Conservation (phyloP, 2,329 filamentous ascomycete species). For the Apiospora arundinis region DNA sequence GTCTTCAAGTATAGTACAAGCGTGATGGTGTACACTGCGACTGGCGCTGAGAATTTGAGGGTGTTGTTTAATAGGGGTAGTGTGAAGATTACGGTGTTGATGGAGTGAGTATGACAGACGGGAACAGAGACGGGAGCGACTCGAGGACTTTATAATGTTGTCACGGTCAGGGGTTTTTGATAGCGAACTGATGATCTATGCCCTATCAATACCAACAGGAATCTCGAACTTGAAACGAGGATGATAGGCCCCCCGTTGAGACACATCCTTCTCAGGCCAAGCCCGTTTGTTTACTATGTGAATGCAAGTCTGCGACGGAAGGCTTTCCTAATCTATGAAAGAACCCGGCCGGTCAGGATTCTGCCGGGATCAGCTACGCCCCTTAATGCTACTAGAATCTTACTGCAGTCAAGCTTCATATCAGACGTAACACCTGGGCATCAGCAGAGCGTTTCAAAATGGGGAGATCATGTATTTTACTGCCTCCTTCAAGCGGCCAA, state of each 20-base stretch:
- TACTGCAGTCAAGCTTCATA: background rate
- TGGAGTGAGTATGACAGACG: background rate
- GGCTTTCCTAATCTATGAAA: background rate
- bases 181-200: background rate
- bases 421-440: background rate
- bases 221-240: background rate
- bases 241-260: background rate
- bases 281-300: background rate
- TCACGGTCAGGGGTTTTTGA: background rate
- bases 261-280: background rate
- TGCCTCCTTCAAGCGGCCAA: background rate
- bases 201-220: conserved; percentile 1
- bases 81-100: background rate
- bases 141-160: background rate
- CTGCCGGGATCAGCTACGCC: background rate
- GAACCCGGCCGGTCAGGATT: background rate
- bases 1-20: background rate
- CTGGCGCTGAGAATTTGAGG: background rate
- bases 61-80: background rate
- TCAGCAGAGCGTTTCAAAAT: background rate
- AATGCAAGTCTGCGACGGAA: background rate
- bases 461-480: background rate
- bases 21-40: conserved; percentile 9
- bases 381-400: background rate
- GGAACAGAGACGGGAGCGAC: background rate